Base-by-base conservation (phyloP, 2,329 filamentous ascomycete species). In the Didymella lethalis region DNA sequence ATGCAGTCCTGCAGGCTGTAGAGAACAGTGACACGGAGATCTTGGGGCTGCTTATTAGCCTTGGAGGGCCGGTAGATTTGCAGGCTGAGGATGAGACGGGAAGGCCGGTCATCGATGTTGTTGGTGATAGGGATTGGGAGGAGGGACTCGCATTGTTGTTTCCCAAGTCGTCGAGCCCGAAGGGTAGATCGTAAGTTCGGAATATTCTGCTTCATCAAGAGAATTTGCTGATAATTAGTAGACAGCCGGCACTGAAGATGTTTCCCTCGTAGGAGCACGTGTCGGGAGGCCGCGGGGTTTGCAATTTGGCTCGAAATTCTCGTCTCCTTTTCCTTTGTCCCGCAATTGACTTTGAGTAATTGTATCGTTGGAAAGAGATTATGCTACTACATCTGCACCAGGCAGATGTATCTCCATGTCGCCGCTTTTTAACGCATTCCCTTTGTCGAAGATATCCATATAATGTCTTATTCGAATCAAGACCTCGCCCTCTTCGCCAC, bases 11-110 rank as follows among this genome's bases (percentile, higher is more conserved):
- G 3, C 73, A 75, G 58, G 73, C 73, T 14, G 70, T 75, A 12
- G 73, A 75, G 58, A 75, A 75, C 43, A 72, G 73, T 28, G 72
- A 75, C 28, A 69, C 68, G 0, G 56, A 71, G 40, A 70, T 75
- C 23, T 61, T 75, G 18, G 64, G 67, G 29, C 58, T 75, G 8
- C 59, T 75, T 7, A 71, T 75, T 31, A 70, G 74, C 7, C 72
- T 73, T 64, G 71, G 73, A 20, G 73, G 73, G 1, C 48, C 69
- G 2, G 70, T 70, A 1, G 72, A 75, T 45, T 57, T 75, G 16
- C 71, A 75, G 49, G 64, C 63, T 31, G 48, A 64, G 2, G 70
- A 74, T 31, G 73, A 75, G 50, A 52, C 54, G 11, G 73, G 73
- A 1, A 61, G 64, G 11, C 64, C 70, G 1, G 72, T 75, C 31